Evolutionary conservation across 345 rosid genomes (phyloP), one percentile per base, ranked within the genome.

Genomic region (Eucalyptus virginea): DNA sequence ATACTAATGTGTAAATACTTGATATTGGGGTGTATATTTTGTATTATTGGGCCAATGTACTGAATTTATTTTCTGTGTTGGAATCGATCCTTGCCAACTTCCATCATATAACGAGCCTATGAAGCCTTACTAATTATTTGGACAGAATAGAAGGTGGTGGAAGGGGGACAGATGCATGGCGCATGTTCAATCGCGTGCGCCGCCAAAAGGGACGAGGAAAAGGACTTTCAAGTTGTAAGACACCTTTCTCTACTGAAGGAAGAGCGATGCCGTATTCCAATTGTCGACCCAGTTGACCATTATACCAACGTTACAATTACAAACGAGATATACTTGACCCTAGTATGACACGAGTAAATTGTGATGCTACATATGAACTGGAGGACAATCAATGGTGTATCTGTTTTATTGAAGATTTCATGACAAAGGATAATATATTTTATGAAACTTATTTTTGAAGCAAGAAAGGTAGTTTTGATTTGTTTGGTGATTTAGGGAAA

Each of bases 111-210:
- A 65, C 77, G 40, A 65, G 77, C 77, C 40, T 65, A 65, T 6
- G 11, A n/a, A 65, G 40, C 40, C 34, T n/a, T n/a, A 67, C 80
- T 32, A 67, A 10, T 16, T 21, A 67, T n/a, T 67, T n/a, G 80
- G 77, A 32, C 40, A 67, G 80, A 21, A n/a, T 67, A 32, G 21
- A 16, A 67, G 42, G 40, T 8, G 80, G 42, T 32, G 40, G 21
- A 67, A 67, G 37, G 37, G 7, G 19, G 77, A 65, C 21, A n/a
- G 19, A 8, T 15, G 77, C 37, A 65, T 65, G 72, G 34, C 18
- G 0, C 8, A 56, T 12, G 21, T n/a, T 15, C 21, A 30, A 67
- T n/a, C 1, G 4, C 6, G 44, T 4, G 24, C 40, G 23, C 81
- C 44, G 24, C 23, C 81, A 32, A 17, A 34, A 9, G 7, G 81